Evolutionary conservation across 805 yeast genomes (phyloP).

Genomic region (Clavispora asparagi): DNA sequence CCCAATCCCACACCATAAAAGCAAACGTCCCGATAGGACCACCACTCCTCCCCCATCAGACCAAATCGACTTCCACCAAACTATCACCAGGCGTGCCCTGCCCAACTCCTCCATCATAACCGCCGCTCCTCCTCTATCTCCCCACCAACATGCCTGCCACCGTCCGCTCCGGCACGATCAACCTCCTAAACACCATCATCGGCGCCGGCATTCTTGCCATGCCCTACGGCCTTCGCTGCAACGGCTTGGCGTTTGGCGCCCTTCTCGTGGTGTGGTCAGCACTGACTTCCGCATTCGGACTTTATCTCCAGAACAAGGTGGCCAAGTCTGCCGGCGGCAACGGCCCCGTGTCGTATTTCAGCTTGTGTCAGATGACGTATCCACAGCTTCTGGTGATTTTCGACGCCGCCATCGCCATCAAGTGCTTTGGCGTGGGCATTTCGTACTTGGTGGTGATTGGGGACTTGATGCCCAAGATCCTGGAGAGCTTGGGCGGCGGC

Average conservation of each 20-base stretch:
- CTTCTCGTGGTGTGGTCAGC: slow-evolving; percentile 58
- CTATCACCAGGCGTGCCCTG: not conserved
- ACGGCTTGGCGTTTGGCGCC: slow-evolving; percentile 58
- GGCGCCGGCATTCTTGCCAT: slow-evolving; percentile 79
- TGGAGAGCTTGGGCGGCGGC: slow-evolving; percentile 32
- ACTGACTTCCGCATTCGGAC: slow-evolving; percentile 60
- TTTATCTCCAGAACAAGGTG: slow-evolving; percentile 56
- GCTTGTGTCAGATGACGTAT: slow-evolving; percentile 53
- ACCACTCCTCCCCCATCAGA: too few species aligned
- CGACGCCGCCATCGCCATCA: slow-evolving; percentile 68
- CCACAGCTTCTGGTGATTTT: slow-evolving; percentile 67
- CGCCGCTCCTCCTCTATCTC: not conserved
- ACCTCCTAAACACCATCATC: slow-evolving; percentile 68
- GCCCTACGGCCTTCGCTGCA: slow-evolving; percentile 66
- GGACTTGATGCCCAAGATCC: slow-evolving; percentile 63
- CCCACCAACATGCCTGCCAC: slow-evolving; percentile 17
- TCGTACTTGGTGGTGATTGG: slow-evolving; percentile 72
- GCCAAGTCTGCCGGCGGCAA: slow-evolving; percentile 47
- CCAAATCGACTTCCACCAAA: too few species aligned
- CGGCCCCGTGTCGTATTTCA: slow-evolving; percentile 39
- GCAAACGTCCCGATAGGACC: too few species aligned
- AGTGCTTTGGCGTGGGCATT: slow-evolving; percentile 75
- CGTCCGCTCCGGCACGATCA: slow-evolving; percentile 54
- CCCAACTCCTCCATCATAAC: not conserved
- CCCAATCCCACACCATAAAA: too few species aligned